Evolutionary conservation across 257 asterid genomes (phyloP).

Genomic region (Lavandula angustifolia): DNA sequence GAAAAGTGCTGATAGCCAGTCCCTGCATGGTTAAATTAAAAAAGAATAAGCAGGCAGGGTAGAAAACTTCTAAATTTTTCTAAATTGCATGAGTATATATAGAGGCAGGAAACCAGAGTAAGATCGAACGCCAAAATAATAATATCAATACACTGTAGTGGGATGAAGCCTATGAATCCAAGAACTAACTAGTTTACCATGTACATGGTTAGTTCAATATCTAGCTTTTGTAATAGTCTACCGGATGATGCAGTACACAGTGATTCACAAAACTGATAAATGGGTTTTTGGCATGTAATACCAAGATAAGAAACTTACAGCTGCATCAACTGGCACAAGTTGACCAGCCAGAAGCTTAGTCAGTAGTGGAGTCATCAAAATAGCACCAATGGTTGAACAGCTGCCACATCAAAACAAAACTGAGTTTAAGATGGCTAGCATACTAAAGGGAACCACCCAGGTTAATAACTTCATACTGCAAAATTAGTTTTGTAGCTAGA

Average conservation of each 20-base stretch:
- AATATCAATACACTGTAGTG: background rate
- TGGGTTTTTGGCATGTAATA: conserved; percentile 3
- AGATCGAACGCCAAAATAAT: background rate
- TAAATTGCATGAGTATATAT: conserved; percentile 15
- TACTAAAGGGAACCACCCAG: background rate
- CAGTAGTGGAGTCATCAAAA: conserved; percentile 90
- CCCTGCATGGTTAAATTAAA: conserved; percentile 54
- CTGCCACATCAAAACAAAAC: conserved; percentile 49
- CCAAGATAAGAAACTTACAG: conserved; percentile 53
- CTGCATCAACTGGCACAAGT: conserved; percentile 98
- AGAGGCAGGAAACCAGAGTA: background rate
- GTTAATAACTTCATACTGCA: background rate
- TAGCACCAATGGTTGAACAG: conserved; percentile 96
- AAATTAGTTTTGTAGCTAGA: no score
- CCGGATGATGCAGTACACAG: conserved; percentile 16
- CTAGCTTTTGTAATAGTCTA: conserved; percentile 6
- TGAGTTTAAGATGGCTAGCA: conserved; percentile 7
- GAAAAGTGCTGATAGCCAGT: conserved; percentile 93
- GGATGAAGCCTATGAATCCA: conserved; percentile 16
- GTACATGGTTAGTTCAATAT: background rate
- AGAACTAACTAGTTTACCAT: conserved; percentile 8
- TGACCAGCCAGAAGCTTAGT: conserved; percentile 96
- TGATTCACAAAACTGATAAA: conserved; percentile 1
- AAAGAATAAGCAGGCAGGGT: conserved; percentile 1
- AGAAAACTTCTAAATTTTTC: background rate